These are phyloP conservation scores for Russula brevipes DNA, from an alignment of 768 basidiomycete genomes.

Conservation along the genomic window DNA sequence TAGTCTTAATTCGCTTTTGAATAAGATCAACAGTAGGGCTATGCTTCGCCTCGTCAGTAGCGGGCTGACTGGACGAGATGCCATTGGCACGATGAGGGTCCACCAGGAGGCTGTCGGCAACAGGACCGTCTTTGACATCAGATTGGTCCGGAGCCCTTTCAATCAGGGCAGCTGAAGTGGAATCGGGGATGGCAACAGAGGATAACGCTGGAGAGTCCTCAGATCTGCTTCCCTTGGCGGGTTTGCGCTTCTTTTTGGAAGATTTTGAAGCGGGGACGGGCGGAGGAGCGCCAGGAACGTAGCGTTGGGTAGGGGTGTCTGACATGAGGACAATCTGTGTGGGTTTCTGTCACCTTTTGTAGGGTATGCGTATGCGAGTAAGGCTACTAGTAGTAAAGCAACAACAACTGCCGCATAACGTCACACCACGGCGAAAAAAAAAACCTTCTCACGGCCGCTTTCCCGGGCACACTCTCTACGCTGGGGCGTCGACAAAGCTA, in stretches of 20 bases:
- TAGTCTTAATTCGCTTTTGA: conserved; percentile 67
- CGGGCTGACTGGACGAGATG: conserved; percentile 6
- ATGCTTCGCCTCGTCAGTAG: conserved; percentile 42
- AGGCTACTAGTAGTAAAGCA: neutral
- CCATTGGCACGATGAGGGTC: conserved; percentile 21
- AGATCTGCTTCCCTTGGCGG: conserved; percentile 36
- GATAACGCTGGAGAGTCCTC: conserved; percentile 33
- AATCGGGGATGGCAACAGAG: conserved; percentile 25
- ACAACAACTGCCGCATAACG: too few relatives aligned
- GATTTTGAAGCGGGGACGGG: conserved; percentile 55
- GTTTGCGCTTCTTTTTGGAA: conserved; percentile 65
- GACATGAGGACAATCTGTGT: conserved; percentile 31
- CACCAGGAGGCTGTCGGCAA: conserved; percentile 12
- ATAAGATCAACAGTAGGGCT: conserved; percentile 77
- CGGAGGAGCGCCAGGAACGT: conserved; percentile 76
- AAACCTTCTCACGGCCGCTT: too few relatives aligned
- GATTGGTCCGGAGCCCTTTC: conserved; percentile 17
- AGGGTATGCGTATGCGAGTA: neutral
- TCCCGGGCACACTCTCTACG: too few relatives aligned
- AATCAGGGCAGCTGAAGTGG: conserved; percentile 16
- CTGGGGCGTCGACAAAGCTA: too few relatives aligned
- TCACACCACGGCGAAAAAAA: too few relatives aligned
- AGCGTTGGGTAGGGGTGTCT: conserved; percentile 40
- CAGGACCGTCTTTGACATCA: conserved; percentile 18
- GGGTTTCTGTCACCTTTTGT: conserved; percentile 1